Conservation (phyloP, 768 basidiomycete genomes). For the Lyophyllum shimeji region DNA sequence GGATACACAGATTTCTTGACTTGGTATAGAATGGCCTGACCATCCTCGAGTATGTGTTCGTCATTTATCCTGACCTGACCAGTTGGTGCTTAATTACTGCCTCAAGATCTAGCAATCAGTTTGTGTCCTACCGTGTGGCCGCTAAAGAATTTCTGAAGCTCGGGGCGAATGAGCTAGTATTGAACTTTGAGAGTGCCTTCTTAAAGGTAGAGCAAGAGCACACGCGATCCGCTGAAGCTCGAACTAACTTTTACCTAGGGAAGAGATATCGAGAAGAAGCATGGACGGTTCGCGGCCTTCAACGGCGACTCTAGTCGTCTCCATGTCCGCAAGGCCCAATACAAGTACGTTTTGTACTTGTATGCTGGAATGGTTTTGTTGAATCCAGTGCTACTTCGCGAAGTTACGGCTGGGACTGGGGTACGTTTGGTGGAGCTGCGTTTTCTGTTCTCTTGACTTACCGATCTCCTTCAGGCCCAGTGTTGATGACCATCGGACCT, state of each 20-base stretch:
- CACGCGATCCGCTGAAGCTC: not conserved
- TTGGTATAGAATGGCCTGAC: constrained; percentile 62
- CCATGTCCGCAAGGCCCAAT: constrained; percentile 92
- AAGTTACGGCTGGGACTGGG: constrained; percentile 94
- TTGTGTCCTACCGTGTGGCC: constrained; percentile 66
- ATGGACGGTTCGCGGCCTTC: constrained; percentile 69
- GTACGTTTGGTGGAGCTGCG: constrained; percentile 27
- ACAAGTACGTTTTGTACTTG: constrained; percentile 55
- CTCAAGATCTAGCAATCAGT: constrained; percentile 76
- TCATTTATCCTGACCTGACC: constrained; percentile 1
- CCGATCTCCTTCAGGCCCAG: constrained; percentile 51
- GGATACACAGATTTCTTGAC: not conserved
- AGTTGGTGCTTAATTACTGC: not conserved
- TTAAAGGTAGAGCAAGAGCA: constrained; percentile 42
- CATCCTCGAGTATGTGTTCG: constrained; percentile 56
- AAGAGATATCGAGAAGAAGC: constrained; percentile 64
- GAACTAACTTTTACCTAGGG: constrained; percentile 44
- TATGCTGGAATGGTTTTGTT: not conserved
- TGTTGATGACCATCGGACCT: constrained; percentile 85
- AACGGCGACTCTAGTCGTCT: constrained; percentile 91
- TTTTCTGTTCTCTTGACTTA: not conserved
- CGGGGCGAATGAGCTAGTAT: constrained; percentile 63
- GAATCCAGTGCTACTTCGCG: not conserved
- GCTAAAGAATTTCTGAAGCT: constrained; percentile 52
- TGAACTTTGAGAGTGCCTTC: constrained; percentile 78